These are phyloP conservation scores for Strigomonas culicis DNA, from an alignment of 208 protist genomes.

Conservation along the genomic window DNA sequence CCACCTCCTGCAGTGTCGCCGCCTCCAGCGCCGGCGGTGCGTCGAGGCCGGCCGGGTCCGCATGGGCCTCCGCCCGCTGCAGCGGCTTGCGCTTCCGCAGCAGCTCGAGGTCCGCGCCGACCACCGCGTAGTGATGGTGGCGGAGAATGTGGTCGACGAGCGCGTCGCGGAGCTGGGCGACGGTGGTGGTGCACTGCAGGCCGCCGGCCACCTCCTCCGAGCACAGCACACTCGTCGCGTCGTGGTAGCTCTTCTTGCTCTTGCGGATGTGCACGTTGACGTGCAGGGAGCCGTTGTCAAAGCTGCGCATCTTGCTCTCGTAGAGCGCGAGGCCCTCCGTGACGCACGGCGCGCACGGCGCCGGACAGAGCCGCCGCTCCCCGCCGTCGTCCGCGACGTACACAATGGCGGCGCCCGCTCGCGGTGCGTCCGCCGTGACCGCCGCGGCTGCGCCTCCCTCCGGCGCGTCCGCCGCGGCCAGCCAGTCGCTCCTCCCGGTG, in stretches of 20 bases:
- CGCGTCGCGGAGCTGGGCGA: slow-evolving; percentile 41
- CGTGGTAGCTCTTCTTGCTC: slow-evolving; percentile 74
- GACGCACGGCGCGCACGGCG: slow-evolving; percentile 40
- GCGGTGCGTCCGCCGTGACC: background rate
- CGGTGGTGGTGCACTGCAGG: slow-evolving; percentile 63
- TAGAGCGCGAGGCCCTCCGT: slow-evolving; percentile 28
- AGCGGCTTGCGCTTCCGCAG: slow-evolving; percentile 54
- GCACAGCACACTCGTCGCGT: slow-evolving; percentile 44
- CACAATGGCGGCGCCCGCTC: background rate
- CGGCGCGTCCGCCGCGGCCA: slow-evolving; percentile 7
- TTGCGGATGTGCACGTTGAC: slow-evolving; percentile 66
- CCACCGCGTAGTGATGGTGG: slow-evolving; percentile 50
- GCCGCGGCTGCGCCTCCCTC: background rate
- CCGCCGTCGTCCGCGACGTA: slow-evolving; percentile 31
- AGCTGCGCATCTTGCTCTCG: slow-evolving; percentile 35
- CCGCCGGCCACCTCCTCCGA: slow-evolving; percentile 21
- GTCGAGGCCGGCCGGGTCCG: background rate
- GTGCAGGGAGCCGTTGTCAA: slow-evolving; percentile 52
- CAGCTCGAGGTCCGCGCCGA: slow-evolving; percentile 41
- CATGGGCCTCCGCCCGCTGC: slow-evolving; percentile 10
- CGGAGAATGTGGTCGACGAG: slow-evolving; percentile 45
- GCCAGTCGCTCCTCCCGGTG: slow-evolving; percentile 15
- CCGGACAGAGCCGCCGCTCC: slow-evolving; percentile 32
- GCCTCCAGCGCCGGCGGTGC: slow-evolving; percentile 19
- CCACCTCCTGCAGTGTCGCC: slow-evolving; percentile 61